phyloP scores from a whole-genome alignment of 1,284 basidiomycete genomes.

The Fomitopsis palustris region DNA sequence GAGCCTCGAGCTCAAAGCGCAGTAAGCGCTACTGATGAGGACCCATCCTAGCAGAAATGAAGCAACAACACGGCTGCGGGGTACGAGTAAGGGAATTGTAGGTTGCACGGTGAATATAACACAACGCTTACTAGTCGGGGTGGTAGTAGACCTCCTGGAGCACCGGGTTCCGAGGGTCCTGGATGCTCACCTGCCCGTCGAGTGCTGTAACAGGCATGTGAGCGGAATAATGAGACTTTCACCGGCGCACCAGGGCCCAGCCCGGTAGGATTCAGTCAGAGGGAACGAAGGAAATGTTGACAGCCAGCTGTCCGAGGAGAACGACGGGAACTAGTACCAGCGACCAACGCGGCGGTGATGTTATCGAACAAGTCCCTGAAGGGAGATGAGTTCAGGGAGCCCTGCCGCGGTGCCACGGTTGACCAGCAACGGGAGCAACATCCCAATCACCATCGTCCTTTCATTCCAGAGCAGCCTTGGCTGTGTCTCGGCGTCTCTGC shows the following conservation, averaged over 20 bases:
- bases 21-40: slow-evolving; percentile 41
- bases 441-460: not conserved
- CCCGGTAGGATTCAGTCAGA: not conserved
- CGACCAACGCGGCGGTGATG: not conserved
- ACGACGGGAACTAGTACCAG: not conserved
- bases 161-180: slow-evolving; percentile 13
- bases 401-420: not conserved
- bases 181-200: slow-evolving; percentile 3
- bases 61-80: slow-evolving; percentile 37
- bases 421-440: not conserved
- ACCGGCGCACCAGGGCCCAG: slow-evolving; percentile 9
- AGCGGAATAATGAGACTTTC: not conserved
- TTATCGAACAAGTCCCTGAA: not conserved
- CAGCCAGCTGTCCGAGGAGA: slow-evolving; percentile 12
- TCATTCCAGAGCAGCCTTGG: not conserved
- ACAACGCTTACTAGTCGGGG: slow-evolving; percentile 27
- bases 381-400: not conserved
- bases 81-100: not conserved
- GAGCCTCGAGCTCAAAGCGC: slow-evolving; percentile 10
- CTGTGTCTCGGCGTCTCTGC: not conserved
- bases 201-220: slow-evolving; percentile 12
- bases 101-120: not conserved
- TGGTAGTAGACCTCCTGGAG: slow-evolving; percentile 18
- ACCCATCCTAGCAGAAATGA: slow-evolving; percentile 50
- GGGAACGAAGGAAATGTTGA: not conserved